Percentiles rank a stretch among this genome's conserved stretches.
These are phyloP conservation scores for Mycena albidolilacea DNA, from an alignment of 768 basidiomycete species.

Conservation along the genomic window DNA sequence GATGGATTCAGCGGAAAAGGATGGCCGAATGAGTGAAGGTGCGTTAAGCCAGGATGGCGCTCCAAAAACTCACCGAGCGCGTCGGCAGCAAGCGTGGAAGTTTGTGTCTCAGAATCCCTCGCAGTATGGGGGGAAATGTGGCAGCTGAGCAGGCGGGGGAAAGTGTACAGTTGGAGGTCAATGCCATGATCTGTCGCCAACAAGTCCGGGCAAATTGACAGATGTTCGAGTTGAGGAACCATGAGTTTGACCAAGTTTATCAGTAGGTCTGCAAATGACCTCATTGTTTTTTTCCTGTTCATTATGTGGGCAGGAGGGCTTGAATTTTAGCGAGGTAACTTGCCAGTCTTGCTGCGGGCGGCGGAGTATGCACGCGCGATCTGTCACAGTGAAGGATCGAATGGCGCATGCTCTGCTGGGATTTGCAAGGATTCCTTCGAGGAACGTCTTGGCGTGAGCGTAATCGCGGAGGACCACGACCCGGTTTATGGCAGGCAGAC, in stretches of 20 bases:
- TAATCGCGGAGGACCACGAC: conserved; percentile 17
- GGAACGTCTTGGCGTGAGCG: conserved; percentile 2
- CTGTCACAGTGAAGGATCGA: conserved; percentile 20
- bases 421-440: conserved; percentile 4
- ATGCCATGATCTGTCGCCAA: conserved; percentile 6
- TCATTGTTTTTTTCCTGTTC: neutral
- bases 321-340: conserved; percentile 1
- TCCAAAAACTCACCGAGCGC: conserved; percentile 13
- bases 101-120: too few species aligned
- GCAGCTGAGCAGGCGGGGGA: conserved; percentile 16
- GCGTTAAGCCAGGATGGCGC: conserved; percentile 19
- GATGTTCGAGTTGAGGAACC: conserved; percentile 19
- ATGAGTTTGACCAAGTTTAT: conserved; percentile 14
- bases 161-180: conserved; percentile 11
- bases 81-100: conserved; percentile 14
- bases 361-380: neutral
- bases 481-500: conserved; percentile 10
- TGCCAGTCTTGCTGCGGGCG: neutral
- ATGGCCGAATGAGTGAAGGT: neutral
- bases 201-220: conserved; percentile 10
- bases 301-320: conserved; percentile 2
- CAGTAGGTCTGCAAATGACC: conserved; percentile 8
- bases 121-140: conserved; percentile 5
- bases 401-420: conserved; percentile 15
- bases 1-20: conserved; percentile 1